phyloP scores from a whole-genome alignment of 169 alveolate species.

The Plasmodium inui region DNA sequence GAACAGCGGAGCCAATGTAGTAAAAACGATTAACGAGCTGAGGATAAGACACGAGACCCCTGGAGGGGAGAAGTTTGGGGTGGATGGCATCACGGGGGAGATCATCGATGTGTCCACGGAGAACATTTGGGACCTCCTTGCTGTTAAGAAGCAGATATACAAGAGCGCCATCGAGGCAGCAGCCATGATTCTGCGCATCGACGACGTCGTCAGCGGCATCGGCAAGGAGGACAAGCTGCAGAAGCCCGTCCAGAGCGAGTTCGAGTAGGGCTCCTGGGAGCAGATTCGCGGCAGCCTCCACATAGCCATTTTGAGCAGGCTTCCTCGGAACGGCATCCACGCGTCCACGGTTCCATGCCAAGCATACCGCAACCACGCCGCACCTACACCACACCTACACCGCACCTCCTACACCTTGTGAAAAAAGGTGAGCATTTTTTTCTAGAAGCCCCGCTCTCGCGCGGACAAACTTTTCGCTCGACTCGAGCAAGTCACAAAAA shows the following conservation, averaged over 20 bases:
- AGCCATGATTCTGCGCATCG: conserved; percentile 95
- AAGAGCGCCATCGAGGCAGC: conserved; percentile 97
- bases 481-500: too few species aligned
- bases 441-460: too few species aligned
- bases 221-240: conserved; percentile 83
- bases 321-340: too few species aligned
- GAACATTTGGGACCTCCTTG: conserved; percentile 94
- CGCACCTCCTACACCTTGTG: too few species aligned
- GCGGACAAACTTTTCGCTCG: too few species aligned
- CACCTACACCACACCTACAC: too few species aligned
- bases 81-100: conserved; percentile 96
- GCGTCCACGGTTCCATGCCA: too few species aligned
- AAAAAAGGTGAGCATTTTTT: too few species aligned
- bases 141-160: conserved; percentile 95
- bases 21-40: conserved; percentile 92
- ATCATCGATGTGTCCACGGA: conserved; percentile 90
- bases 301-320: too few species aligned
- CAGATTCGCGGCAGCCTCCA: too few species aligned
- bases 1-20: conserved; percentile 98
- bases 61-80: conserved; percentile 86
- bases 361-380: too few species aligned
- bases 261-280: background rate
- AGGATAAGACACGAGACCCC: conserved; percentile 90
- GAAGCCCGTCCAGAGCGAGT: conserved; percentile 23
- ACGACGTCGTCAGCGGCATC: conserved; percentile 96